phyloP scores from a whole-genome alignment of 2,329 filamentous ascomycete genomes.

The Diplodia sapinea region DNA sequence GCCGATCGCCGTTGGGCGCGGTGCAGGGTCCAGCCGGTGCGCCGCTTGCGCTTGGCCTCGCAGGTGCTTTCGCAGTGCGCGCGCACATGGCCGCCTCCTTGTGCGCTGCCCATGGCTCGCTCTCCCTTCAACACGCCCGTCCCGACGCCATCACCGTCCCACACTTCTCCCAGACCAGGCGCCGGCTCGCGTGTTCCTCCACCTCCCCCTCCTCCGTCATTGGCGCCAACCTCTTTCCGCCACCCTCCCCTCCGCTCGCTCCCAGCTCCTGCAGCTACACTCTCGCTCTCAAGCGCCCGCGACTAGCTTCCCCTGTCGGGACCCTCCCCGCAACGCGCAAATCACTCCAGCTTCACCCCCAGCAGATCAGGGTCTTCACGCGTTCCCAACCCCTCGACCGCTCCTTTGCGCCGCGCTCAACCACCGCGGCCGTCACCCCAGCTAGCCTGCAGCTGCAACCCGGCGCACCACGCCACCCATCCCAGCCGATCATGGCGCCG shows the following conservation, averaged over 20 bases:
- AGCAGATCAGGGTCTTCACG: conserved; percentile 28
- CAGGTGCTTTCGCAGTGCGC: not conserved
- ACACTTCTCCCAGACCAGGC: conserved; percentile 20
- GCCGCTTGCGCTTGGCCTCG: not conserved
- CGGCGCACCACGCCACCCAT: conserved; percentile 5
- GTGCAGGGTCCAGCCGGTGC: conserved; percentile 17
- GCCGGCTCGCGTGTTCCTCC: conserved; percentile 27
- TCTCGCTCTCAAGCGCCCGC: conserved; percentile 15
- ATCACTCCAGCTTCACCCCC: conserved; percentile 25
- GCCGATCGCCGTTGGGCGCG: conserved; percentile 27
- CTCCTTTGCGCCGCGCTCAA: conserved; percentile 17
- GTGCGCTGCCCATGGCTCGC: conserved; percentile 23
- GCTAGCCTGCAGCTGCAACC: conserved; percentile 11
- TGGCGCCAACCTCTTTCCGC: not conserved
- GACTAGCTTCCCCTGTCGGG: conserved; percentile 32
- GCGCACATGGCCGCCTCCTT: conserved; percentile 20
- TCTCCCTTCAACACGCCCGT: conserved; percentile 23
- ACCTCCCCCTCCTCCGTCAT: conserved; percentile 17
- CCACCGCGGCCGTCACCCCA: conserved; percentile 17
- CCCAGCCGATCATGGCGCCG: conserved; percentile 21
- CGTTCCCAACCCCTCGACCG: conserved; percentile 14
- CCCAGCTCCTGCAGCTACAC: conserved; percentile 20
- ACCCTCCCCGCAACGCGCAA: conserved; percentile 30
- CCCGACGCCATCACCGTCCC: conserved; percentile 15
- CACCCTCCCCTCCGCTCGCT: conserved; percentile 10